These are phyloP conservation scores for Didymella segeticola DNA, from an alignment of 2,329 filamentous ascomycete genomes.

Conservation along the genomic window DNA sequence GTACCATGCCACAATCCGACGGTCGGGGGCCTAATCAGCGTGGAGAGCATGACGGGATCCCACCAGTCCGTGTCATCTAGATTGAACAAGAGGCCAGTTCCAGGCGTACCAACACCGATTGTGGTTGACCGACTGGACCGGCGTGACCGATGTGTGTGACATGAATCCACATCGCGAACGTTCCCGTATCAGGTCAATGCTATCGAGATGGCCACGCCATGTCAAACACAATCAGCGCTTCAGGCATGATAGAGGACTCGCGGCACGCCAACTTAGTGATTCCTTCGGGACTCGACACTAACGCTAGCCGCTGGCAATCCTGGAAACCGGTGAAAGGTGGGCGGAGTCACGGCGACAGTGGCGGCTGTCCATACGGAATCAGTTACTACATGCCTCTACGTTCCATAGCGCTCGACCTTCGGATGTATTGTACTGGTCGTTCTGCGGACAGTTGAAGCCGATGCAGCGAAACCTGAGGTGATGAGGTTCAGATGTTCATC, in stretches of 20 bases:
- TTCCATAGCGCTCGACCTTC: too few relatives aligned
- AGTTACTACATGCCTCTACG: too few relatives aligned
- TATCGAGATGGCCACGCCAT: background rate
- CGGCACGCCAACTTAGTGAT: background rate
- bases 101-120: background rate
- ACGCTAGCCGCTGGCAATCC: background rate
- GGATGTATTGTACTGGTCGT: too few relatives aligned
- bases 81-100: background rate
- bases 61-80: background rate
- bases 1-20: conserved; percentile 1
- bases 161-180: background rate
- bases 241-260: background rate
- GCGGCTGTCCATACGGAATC: too few relatives aligned
- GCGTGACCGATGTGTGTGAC: background rate
- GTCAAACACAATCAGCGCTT: background rate
- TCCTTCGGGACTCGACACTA: conserved; percentile 4
- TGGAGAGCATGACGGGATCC: background rate
- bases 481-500: too few relatives aligned
- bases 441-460: too few relatives aligned
- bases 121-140: background rate
- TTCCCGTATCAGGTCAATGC: background rate
- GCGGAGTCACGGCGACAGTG: too few relatives aligned
- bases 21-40: conserved; percentile 3
- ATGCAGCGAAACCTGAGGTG: too few relatives aligned
- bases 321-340: conserved; percentile 4